These are phyloP conservation scores for Xenoacremonium recifei DNA, from an alignment of 2,329 filamentous ascomycete species.

Conservation along the genomic window DNA sequence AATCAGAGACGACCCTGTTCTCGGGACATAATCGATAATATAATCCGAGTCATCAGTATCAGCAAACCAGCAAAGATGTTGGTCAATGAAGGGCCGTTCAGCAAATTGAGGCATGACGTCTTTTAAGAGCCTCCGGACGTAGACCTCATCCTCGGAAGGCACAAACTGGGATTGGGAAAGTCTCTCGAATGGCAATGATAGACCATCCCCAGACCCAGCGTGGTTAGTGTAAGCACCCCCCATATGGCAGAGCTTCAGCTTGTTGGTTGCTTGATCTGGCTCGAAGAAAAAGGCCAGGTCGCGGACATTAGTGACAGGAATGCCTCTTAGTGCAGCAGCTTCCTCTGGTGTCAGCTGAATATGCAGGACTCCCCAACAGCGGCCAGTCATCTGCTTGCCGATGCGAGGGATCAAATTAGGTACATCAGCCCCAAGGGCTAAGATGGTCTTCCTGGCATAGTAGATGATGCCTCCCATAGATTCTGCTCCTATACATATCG, in stretches of 20 bases:
- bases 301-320: constrained; percentile 57
- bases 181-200: constrained; percentile 4
- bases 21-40: constrained; percentile 56
- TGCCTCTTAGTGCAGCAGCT: constrained; percentile 49
- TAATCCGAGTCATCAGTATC: constrained; percentile 60
- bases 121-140: constrained; percentile 45
- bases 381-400: constrained; percentile 48
- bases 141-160: constrained; percentile 49
- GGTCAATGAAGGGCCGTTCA: constrained; percentile 49
- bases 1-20: constrained; percentile 41
- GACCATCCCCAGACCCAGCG: constrained; percentile 9
- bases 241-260: constrained; percentile 59
- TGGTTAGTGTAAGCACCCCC: constrained; percentile 54
- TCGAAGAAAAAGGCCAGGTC: constrained; percentile 65
- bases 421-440: constrained; percentile 46
- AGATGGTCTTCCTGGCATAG: constrained; percentile 35
- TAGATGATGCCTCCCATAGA: constrained; percentile 5
- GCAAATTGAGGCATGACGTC: constrained; percentile 52
- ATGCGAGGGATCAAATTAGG: constrained; percentile 45
- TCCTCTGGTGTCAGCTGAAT: constrained; percentile 54
- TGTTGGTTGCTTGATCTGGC: constrained; percentile 53
- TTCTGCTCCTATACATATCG: too few species aligned
- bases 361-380: constrained; percentile 58
- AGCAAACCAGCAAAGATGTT: constrained; percentile 59
- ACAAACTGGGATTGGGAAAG: constrained; percentile 38